Evolutionary conservation across 2,329 filamentous ascomycete species (phyloP), one percentile per base, ranked within the genome.

Genomic region (Colletotrichum tropicicola): DNA sequence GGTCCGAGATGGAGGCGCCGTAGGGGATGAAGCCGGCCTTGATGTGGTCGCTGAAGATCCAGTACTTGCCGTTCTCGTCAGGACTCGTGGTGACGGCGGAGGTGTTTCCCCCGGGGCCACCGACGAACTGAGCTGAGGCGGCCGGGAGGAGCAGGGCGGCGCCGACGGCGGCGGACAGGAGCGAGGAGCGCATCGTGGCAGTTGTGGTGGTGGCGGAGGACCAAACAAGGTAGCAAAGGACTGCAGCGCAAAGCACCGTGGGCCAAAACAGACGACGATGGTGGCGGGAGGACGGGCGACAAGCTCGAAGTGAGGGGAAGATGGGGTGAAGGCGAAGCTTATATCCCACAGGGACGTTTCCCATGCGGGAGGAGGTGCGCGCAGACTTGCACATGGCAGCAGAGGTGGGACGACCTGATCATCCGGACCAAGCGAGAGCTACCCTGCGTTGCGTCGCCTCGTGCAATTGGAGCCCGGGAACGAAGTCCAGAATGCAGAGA

Each of bases 1-100:
- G 81, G 73, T 93, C 91, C 62, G 90, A 85, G 71, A 94, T 85
- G 63, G 89, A 88, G 7, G 91, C 92, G 66, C 91, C 92, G 71
- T 94, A 94, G 1, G 90, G 84, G 47, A 94, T 89, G 76, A 94
- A 94, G 48, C 84, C 80, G 8, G 88, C 91, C 54, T 87, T 81
- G 70, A 94, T 90, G 61, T 87, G 87, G 54, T 88, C 82, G 68
- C 89, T 88, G 63, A 84, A 80, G 75, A 94, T 87, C 81, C 89
- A 90, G 80, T 93, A 94, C 77, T 94, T 92, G 67, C 88, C 88
- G 69, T 89, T 77, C 68, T 80, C 75, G 72, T 90, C 87, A 0
- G 87, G 84, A 21, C 78, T 75, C 32, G 70, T 56, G 27, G 65
- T 70, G 58, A 60, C 65, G 27, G 70, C 59, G 25, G 69, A 64